A percentile compares a stretch with the other conserved stretches of the same genome.
Conservation (phyloP, 805 yeast species). For the Starmerella lactis-condensi region DNA sequence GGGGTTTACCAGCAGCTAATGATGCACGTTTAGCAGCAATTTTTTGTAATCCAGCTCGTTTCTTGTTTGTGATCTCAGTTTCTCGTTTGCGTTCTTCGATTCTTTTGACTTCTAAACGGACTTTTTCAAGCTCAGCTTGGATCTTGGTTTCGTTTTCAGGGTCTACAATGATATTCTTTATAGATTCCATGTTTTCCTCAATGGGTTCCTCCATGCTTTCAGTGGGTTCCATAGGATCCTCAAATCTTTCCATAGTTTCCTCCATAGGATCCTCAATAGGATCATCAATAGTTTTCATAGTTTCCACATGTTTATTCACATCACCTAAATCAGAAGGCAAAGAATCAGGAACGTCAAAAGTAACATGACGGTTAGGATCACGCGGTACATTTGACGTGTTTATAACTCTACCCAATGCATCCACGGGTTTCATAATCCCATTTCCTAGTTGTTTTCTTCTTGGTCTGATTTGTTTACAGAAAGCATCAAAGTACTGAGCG, state of each 20-base stretch:
- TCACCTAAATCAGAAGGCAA: too few species aligned
- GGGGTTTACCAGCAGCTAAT: constrained; percentile 4
- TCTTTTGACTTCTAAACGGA: constrained; percentile 4
- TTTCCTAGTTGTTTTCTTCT: too few species aligned
- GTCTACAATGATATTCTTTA: not conserved
- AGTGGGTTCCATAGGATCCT: not conserved
- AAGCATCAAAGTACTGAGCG: too few species aligned
- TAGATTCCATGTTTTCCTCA: not conserved
- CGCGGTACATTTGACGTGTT: too few species aligned
- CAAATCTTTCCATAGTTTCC: not conserved
- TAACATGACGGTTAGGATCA: too few species aligned
- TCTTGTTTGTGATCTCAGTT: constrained; percentile 2
- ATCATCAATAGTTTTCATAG: too few species aligned
- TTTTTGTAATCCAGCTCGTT: not conserved
- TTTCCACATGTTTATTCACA: too few species aligned
- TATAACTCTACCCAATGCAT: too few species aligned
- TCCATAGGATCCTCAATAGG: too few species aligned
- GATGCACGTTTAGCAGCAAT: constrained; percentile 9
- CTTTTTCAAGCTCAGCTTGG: constrained; percentile 4
- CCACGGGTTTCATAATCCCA: too few species aligned
- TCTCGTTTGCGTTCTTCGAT: constrained; percentile 5
- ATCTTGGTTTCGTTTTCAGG: not conserved
- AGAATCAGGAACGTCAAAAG: too few species aligned
- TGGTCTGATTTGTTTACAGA: too few species aligned
- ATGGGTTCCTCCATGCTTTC: not conserved